Base-by-base conservation (phyloP, 2,329 filamentous ascomycete species). In the Monilinia polystroma region DNA sequence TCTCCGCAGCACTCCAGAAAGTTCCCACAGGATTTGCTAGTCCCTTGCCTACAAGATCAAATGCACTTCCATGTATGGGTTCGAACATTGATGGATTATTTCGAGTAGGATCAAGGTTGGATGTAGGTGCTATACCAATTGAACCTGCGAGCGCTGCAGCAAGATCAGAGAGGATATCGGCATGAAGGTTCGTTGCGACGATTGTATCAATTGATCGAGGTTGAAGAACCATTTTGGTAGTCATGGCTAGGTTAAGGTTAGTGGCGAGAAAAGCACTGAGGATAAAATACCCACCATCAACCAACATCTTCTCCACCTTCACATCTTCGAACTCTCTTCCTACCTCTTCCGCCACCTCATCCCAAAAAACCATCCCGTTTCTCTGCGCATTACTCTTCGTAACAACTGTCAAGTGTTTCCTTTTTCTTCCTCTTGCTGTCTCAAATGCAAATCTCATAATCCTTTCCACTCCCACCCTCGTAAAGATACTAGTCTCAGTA, bases 41-140 rank as follows among this genome's bases (percentile, higher is more conserved):
- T 7, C 84, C 84, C 73, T 84, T 84, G 6, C 84, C 84, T 0
- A 82, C 82, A 62, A 86, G 86, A 68, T 87, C 84, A 68, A 85
- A 85, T 0, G 84, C 84, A 5, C 81, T 84, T 5, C 84, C 84
- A 71, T 86, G 84, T 64, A 87, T 86, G 0, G 85, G 85, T 77
- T 87, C 85, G 69, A 87, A 87, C 83, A 87, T 86, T 64, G 80
- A 83, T 70, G 85, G 71, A 76, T 85, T 74, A 76, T 83, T 38
- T 74, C 84, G 75, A 0, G 78, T 79, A 1, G 88, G 88, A 70
- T 91, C 88, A 1, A 91, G 79, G 71, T 90, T 90, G 59, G 82
- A 85, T 0, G 88, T 90, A 3, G 89, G 88, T 4, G 89, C 89
- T 67, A 92, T 90, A 11, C 89, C 88, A 68, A 91, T 91, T 2